Conservation (phyloP, 169 alveolate genomes). For the Plasmodium berghei region DNA sequence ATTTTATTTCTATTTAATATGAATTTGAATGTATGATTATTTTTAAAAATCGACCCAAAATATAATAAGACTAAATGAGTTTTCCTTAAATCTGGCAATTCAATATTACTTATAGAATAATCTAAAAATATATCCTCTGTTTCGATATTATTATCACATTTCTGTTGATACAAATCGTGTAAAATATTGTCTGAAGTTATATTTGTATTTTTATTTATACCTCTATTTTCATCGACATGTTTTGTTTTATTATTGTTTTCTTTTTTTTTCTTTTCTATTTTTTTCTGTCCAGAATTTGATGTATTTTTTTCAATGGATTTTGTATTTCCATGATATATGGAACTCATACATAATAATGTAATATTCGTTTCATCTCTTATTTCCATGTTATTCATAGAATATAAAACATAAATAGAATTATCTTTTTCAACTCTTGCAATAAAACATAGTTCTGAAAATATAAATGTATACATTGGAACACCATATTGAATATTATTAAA, state of each 20-base stretch:
- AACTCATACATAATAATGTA: slow-evolving; percentile 60
- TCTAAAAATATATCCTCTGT: slow-evolving; percentile 63
- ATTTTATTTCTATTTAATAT: slow-evolving; percentile 48
- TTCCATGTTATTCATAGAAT: slow-evolving; percentile 59
- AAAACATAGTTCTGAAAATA: slow-evolving; percentile 50
- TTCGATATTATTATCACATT: slow-evolving; percentile 16
- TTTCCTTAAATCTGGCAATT: slow-evolving; percentile 53
- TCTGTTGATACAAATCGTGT: neutral
- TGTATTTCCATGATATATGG: slow-evolving; percentile 58
- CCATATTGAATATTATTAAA: slow-evolving; percentile 73
- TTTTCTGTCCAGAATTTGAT: neutral
- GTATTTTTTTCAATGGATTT: slow-evolving; percentile 11
- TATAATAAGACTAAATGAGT: slow-evolving; percentile 62
- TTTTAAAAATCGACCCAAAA: slow-evolving; percentile 56
- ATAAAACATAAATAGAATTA: slow-evolving; percentile 42
- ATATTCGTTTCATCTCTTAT: slow-evolving; percentile 66
- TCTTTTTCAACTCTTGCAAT: slow-evolving; percentile 71
- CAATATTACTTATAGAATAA: slow-evolving; percentile 44
- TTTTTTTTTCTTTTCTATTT: neutral
- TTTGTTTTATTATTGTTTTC: neutral
- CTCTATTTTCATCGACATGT: neutral
- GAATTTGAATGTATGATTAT: slow-evolving; percentile 68
- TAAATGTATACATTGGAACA: slow-evolving; percentile 48
- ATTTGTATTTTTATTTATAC: too few species aligned
- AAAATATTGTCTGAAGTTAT: too few species aligned